Evolutionary conservation across 139 green algal species (phyloP).

Genomic region (Chlamydomonas schloesseri): DNA sequence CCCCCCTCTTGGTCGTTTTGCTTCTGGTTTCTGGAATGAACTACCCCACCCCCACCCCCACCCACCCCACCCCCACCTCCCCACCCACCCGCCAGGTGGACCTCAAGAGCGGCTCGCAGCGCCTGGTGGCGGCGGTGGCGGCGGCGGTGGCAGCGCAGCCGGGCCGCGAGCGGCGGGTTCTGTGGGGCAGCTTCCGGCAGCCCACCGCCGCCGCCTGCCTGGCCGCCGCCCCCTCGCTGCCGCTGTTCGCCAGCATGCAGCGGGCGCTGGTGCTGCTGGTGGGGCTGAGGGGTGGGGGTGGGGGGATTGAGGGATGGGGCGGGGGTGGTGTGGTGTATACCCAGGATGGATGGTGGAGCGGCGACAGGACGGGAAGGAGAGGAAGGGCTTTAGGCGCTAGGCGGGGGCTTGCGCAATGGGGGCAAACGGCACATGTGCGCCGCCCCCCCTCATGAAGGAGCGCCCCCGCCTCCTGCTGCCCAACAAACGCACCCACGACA

Average conservation of each 20-base stretch:
- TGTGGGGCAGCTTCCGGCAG: slow-evolving; percentile 35
- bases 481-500: no score
- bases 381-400: no score
- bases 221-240: not conserved
- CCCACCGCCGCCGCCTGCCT: slow-evolving; percentile 16
- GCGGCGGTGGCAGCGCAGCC: not conserved
- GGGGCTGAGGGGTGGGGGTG: not conserved
- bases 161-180: not conserved
- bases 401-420: no score
- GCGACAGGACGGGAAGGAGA: no score
- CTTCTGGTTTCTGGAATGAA: no score
- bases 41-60: not conserved
- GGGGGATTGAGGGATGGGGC: not conserved
- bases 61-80: not conserved
- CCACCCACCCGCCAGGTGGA: slow-evolving; percentile 29
- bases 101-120: slow-evolving; percentile 19
- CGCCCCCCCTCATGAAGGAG: no score
- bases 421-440: no score
- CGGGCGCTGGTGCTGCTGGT: slow-evolving; percentile 35
- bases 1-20: no score
- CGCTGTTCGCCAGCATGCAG: slow-evolving; percentile 34
- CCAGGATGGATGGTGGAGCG: no score
- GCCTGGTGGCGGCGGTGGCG: slow-evolving; percentile 20
- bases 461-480: no score
- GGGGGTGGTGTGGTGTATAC: not conserved